Evolutionary conservation across 1,284 basidiomycete genomes (phyloP), one percentile per base, ranked within the genome.

Genomic region (Boletus mariae): DNA sequence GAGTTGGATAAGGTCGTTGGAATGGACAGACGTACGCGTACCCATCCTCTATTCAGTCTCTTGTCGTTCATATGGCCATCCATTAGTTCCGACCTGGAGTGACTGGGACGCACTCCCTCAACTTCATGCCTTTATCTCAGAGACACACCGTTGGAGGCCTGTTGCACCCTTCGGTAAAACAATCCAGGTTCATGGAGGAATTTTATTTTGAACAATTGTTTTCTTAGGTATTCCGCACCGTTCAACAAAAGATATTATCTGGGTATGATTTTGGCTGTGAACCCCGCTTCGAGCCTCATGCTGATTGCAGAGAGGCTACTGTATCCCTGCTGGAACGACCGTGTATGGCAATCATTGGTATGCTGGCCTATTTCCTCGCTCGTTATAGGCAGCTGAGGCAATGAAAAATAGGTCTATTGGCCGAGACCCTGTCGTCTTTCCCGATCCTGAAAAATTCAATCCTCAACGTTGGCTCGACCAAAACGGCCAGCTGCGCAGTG

Each of bases 81-180:
- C 12, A 25, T 26, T 31, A 68, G 65, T 57, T 10, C 83, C 83
- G 0, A 76, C 69, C 0, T 76, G 79, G 52, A 70, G 72, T 9
- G 85, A 87, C 60, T 69, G 75, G 59, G 66, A 76, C 0, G 57
- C 62, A 29, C 73, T 87, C 4, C 79, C 80, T 1, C 77, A 80
- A 58, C 73, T 84, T 2, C 76, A 76, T 44, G 85, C 85, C 0
- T 88, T 85, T 62, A 77, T 84, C 15, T 62, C 79, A 13, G 85
- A 88, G 63, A 71, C 75, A 0, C 80, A 80, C 49, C 73, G 85
- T 26, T 89, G 86, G 86, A 70, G 84, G 49, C 84, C 84, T 25
- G 76, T 83, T 5, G 77, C 70, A 15, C 77, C 79, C 0, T 72
- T 76, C 29, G 80, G 80, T 76, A 53, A 47, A 15, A n/a, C 25